Conservation (phyloP, 192 early-diverging fungal genomes). For the Thamnidium elegans region DNA sequence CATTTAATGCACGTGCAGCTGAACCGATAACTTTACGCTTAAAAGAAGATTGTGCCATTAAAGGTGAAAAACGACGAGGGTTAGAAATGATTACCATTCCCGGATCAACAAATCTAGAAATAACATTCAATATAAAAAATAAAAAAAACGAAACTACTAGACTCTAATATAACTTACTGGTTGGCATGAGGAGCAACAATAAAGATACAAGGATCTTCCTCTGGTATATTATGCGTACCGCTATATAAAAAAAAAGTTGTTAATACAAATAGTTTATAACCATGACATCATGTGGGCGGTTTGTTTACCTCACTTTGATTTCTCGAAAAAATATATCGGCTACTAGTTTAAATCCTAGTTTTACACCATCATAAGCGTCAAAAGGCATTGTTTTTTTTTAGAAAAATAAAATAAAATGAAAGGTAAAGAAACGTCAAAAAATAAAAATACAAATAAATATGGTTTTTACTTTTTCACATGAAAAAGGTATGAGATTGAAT, state of each 20-base stretch:
- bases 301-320: conserved; percentile 52
- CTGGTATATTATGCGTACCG: conserved; percentile 77
- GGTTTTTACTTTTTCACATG: too few species aligned
- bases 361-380: conserved; percentile 61
- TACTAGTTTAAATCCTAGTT: conserved; percentile 56
- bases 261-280: background rate
- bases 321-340: conserved; percentile 84
- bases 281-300: too few species aligned
- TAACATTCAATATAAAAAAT: conserved; percentile 37
- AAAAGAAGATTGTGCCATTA: conserved; percentile 82
- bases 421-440: background rate
- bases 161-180: conserved; percentile 50
- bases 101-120: conserved; percentile 83
- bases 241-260: conserved; percentile 25
- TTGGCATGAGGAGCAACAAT: conserved; percentile 77
- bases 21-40: conserved; percentile 78
- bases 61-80: conserved; percentile 65
- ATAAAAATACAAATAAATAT: background rate
- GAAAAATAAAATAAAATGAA: background rate
- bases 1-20: conserved; percentile 68
- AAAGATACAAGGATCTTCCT: conserved; percentile 87
- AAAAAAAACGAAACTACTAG: background rate
- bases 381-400: conserved; percentile 16
- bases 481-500: too few species aligned
- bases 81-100: conserved; percentile 79